phyloP scores from a whole-genome alignment of 2,329 filamentous ascomycete genomes.

The Xylaria digitata region DNA sequence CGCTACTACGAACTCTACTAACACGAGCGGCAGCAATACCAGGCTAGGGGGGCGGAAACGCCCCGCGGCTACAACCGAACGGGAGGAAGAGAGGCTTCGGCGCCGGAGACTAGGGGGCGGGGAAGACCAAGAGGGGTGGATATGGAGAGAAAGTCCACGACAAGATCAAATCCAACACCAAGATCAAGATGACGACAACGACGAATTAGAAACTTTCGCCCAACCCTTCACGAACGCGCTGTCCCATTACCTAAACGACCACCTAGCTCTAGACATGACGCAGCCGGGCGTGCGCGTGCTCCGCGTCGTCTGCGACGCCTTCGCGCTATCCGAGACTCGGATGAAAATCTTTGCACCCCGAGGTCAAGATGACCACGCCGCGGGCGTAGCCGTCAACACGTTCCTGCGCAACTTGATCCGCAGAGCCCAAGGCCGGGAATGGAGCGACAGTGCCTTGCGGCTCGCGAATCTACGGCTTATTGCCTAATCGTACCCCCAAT shows the following conservation, averaged over 20 bases:
- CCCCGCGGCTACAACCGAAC: conserved; percentile 45
- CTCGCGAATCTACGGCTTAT: conserved; percentile 28
- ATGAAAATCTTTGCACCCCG: conserved; percentile 59
- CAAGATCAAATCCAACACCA: neutral
- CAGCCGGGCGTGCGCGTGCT: conserved; percentile 65
- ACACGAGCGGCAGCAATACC: neutral
- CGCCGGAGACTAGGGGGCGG: conserved; percentile 60
- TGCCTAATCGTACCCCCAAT: neutral
- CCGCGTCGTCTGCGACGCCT: conserved; percentile 67
- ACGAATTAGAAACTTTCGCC: conserved; percentile 12
- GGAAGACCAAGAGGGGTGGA: conserved; percentile 65
- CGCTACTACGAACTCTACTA: too few species aligned
- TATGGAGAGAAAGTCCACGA: conserved; percentile 53
- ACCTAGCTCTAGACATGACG: conserved; percentile 66
- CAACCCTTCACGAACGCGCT: conserved; percentile 65
- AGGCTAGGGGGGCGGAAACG: conserved; percentile 29
- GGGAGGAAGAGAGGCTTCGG: conserved; percentile 40
- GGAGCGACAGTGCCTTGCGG: conserved; percentile 18
- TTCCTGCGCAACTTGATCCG: conserved; percentile 30
- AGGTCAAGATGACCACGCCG: neutral
- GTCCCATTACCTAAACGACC: conserved; percentile 61
- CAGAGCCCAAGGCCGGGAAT: conserved; percentile 26
- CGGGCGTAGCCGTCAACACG: conserved; percentile 6
- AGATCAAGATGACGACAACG: neutral
- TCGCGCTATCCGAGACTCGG: conserved; percentile 63